Evolutionary conservation across 106 monocot species (phyloP).

Genomic region (Acorus gramineus): DNA sequence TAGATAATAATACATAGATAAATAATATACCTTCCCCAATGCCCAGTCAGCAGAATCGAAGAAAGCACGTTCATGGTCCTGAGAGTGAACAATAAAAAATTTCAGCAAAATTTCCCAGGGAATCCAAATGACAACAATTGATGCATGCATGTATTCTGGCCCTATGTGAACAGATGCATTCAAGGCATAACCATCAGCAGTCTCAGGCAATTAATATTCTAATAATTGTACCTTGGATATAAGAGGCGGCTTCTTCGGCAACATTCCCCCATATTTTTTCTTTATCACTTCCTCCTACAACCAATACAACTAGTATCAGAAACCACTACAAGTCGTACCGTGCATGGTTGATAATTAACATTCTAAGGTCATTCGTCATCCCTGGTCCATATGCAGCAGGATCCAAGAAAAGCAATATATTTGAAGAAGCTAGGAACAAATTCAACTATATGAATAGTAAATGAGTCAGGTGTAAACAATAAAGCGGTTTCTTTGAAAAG

Average conservation of each 20-base stretch:
- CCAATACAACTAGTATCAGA: not conserved
- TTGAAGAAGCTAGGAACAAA: too few relatives aligned
- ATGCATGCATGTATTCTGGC: not conserved
- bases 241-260: constrained; percentile 21
- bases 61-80: constrained; percentile 96
- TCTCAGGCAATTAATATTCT: not conserved
- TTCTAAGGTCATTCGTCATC: too few relatives aligned
- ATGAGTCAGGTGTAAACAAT: too few relatives aligned
- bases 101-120: not conserved
- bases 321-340: not conserved
- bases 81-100: constrained; percentile 2
- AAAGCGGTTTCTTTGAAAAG: too few relatives aligned
- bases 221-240: constrained; percentile 18
- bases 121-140: not conserved
- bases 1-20: not conserved
- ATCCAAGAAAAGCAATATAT: not conserved
- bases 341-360: not conserved
- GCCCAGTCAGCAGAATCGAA: constrained; percentile 99
- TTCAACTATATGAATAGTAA: too few relatives aligned
- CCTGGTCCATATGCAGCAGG: not conserved
- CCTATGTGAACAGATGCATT: not conserved
- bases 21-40: constrained; percentile 69
- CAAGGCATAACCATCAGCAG: not conserved
- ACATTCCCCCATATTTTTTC: constrained; percentile 27
- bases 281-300: constrained; percentile 20